These are phyloP conservation scores for Ottelia alismoides DNA, from an alignment of 106 monocot species.

Conservation along the genomic window DNA sequence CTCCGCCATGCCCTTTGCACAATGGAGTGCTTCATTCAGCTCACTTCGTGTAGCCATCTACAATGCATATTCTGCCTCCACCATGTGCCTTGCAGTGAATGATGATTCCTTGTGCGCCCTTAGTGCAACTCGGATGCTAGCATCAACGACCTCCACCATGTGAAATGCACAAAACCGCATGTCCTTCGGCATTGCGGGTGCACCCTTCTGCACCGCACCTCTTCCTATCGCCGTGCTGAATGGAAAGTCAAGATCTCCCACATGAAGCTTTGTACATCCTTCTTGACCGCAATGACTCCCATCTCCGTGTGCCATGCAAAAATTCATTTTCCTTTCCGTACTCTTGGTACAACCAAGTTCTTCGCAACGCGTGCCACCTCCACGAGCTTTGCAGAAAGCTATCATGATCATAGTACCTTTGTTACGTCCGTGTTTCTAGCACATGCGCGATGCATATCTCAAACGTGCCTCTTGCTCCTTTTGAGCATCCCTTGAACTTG, in stretches of 20 bases:
- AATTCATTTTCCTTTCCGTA: constrained; percentile 33
- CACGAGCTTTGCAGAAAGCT: too few species aligned
- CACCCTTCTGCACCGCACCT: constrained; percentile 12
- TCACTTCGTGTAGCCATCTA: constrained; percentile 11
- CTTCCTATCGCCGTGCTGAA: constrained; percentile 16
- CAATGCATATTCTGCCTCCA: constrained; percentile 7
- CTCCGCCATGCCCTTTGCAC: too few species aligned
- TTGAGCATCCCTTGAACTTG: too few species aligned
- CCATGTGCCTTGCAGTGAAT: too few species aligned
- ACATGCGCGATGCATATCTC: too few species aligned
- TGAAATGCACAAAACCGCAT: constrained; percentile 20
- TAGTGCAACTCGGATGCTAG: constrained; percentile 6
- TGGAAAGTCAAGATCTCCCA: constrained; percentile 14
- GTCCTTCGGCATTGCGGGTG: constrained; percentile 16
- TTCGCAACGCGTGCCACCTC: too few species aligned
- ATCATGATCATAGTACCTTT: too few species aligned
- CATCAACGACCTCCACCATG: constrained; percentile 20
- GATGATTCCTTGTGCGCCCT: too few species aligned
- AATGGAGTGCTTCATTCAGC: constrained; percentile 16
- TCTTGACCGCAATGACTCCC: constrained; percentile 6
- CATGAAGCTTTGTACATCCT: constrained; percentile 17
- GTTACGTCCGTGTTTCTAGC: too few species aligned
- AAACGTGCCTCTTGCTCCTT: too few species aligned
- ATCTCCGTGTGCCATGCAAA: constrained; percentile 19
- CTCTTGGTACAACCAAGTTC: constrained; percentile 41